Conservation (phyloP, 2,329 filamentous ascomycete species). For the Blastomyces parvus region DNA sequence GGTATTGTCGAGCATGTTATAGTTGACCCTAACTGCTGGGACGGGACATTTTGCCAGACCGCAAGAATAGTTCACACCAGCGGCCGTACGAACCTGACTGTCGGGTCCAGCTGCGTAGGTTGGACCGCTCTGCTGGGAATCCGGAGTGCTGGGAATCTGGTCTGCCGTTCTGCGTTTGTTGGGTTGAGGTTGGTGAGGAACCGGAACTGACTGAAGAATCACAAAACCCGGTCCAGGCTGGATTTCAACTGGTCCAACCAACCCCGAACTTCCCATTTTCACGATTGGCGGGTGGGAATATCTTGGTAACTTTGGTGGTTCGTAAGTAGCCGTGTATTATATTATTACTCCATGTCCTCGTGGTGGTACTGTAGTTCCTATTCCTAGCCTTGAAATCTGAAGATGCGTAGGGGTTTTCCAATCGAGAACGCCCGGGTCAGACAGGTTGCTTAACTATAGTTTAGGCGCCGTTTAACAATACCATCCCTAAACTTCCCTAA, state of each 20-base stretch:
- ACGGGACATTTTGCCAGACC: background rate
- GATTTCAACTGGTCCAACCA: background rate
- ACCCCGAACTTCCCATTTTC: too few species aligned
- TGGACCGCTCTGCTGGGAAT: slow-evolving; percentile 3
- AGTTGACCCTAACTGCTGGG: slow-evolving; percentile 1
- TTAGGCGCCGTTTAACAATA: too few species aligned
- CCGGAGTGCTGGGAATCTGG: background rate
- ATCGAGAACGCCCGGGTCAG: too few species aligned
- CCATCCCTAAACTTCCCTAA: too few species aligned
- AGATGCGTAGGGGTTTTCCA: too few species aligned
- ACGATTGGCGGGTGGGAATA: background rate
- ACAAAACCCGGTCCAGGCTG: background rate
- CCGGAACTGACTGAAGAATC: background rate
- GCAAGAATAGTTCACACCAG: background rate
- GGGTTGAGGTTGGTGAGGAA: too few species aligned
- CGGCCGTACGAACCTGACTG: slow-evolving; percentile 3
- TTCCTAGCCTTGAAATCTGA: background rate
- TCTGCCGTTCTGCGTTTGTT: too few species aligned
- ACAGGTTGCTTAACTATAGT: too few species aligned
- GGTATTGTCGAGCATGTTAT: background rate
- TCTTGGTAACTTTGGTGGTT: background rate
- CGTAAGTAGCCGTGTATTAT: background rate
- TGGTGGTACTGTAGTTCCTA: too few species aligned
- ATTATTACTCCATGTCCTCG: too few species aligned
- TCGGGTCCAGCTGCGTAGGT: background rate